Evolutionary conservation across 208 protist species (phyloP).

Genomic region (Leishmania major): DNA sequence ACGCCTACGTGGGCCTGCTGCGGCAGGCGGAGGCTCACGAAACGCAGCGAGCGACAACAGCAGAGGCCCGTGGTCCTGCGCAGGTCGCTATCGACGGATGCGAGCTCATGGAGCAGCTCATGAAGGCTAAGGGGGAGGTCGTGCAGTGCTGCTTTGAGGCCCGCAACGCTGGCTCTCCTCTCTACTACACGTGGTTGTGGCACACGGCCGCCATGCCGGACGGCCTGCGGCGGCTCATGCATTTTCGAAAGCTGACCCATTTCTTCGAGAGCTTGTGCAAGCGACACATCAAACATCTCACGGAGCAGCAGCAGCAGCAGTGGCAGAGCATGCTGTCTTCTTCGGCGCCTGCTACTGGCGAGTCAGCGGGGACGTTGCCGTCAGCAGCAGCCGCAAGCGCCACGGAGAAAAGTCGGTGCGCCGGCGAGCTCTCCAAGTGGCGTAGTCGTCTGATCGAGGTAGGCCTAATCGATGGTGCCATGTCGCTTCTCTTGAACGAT

Average conservation of each 20-base stretch:
- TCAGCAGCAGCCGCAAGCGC: background rate
- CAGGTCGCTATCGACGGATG: background rate
- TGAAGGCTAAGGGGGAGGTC: constrained; percentile 44
- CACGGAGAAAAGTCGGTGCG: constrained; percentile 1
- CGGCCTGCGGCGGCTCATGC: constrained; percentile 74
- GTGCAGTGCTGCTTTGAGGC: constrained; percentile 59
- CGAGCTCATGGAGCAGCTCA: constrained; percentile 31
- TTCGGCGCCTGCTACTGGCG: background rate
- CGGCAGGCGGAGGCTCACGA: constrained; percentile 19
- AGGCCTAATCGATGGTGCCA: constrained; percentile 49
- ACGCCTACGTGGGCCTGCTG: constrained; percentile 17
- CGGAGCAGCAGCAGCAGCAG: background rate
- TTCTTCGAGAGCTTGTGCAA: constrained; percentile 56
- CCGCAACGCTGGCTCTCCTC: constrained; percentile 53
- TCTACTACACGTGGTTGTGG: constrained; percentile 79
- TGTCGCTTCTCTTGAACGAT: constrained; percentile 71
- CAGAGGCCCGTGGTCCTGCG: background rate
- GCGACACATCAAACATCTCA: constrained; percentile 18
- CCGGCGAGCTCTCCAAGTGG: constrained; percentile 43
- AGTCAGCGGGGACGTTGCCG: background rate
- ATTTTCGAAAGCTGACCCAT: constrained; percentile 64
- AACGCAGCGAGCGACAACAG: background rate
- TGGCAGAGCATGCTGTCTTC: background rate
- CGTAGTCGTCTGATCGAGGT: constrained; percentile 53
- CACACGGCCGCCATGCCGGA: constrained; percentile 66